Conservation (phyloP, 441 rosid genomes). For the Rhodomyrtus psidioides region DNA sequence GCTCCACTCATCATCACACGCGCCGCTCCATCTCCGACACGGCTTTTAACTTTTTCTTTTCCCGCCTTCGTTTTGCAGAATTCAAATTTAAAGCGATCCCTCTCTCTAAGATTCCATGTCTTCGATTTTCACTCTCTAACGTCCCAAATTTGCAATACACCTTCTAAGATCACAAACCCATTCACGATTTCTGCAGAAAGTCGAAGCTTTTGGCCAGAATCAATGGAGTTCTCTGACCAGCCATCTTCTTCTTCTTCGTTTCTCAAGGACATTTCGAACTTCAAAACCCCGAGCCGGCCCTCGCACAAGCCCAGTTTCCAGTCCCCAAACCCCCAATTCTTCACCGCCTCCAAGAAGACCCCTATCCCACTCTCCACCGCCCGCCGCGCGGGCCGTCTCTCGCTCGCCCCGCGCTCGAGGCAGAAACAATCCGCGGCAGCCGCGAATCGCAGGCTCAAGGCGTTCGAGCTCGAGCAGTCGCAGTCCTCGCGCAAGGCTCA, state of each 20-base stretch:
- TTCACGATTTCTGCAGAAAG: not conserved
- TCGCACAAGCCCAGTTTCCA: conserved; percentile 5
- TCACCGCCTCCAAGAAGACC: conserved; percentile 59
- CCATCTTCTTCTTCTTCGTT: not conserved
- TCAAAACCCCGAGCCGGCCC: conserved; percentile 5
- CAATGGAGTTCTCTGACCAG: not conserved
- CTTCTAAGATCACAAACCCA: not conserved
- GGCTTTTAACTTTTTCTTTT: not conserved
- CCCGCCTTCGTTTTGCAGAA: not conserved
- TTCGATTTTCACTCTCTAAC: not conserved
- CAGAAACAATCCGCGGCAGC: not conserved
- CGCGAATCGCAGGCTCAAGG: conserved; percentile 44
- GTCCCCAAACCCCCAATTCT: conserved; percentile 43
- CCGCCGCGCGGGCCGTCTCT: conserved; percentile 18
- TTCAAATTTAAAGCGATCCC: not conserved
- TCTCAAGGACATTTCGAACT: conserved; percentile 41
- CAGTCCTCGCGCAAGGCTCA: conserved; percentile 67
- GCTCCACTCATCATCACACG: not conserved
- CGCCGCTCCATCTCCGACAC: not conserved
- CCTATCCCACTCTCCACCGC: conserved; percentile 26
- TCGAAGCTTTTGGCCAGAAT: not conserved
- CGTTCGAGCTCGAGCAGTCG: conserved; percentile 70
- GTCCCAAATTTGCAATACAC: not conserved
- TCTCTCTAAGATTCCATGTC: not conserved
- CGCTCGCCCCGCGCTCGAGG: conserved; percentile 16